Percentiles rank a stretch among this genome's conserved stretches.
Evolutionary conservation across 306 rosid genomes (phyloP).

Genomic region (Herpetospermum pedunculosum): DNA sequence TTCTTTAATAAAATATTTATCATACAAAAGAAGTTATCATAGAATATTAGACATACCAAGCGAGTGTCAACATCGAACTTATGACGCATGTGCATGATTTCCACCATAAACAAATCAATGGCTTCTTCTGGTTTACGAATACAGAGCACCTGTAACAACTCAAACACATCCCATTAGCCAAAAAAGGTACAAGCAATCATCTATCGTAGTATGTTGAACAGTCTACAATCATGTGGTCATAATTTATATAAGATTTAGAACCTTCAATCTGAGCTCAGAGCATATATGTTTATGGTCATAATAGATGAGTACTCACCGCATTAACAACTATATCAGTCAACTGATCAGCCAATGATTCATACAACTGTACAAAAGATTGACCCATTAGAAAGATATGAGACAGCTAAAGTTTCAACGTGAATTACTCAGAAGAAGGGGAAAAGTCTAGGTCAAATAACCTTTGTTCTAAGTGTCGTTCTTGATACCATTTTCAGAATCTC

Average conservation of each 20-base stretch:
- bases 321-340: slow-evolving; percentile 73
- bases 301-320: slow-evolving; percentile 44
- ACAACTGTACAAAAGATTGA: slow-evolving; percentile 42
- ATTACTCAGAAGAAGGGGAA: background rate
- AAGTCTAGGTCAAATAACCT: slow-evolving; percentile 31
- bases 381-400: background rate
- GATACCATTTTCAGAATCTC: slow-evolving; percentile 93
- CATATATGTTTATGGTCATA: background rate
- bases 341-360: slow-evolving; percentile 83
- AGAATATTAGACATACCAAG: slow-evolving; percentile 41
- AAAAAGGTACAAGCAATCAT: background rate
- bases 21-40: background rate
- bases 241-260: background rate
- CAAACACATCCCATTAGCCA: slow-evolving; percentile 9
- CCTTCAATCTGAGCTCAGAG: background rate
- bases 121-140: slow-evolving; percentile 77
- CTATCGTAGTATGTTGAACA: background rate
- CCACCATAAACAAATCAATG: slow-evolving; percentile 94
- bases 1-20: background rate
- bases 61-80: slow-evolving; percentile 91
- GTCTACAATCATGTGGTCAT: background rate
- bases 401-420: background rate
- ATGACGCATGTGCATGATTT: slow-evolving; percentile 98
- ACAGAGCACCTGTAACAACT: slow-evolving; percentile 56
- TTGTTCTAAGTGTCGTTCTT: slow-evolving; percentile 83